Evolutionary conservation across 192 early-diverging fungal genomes (phyloP).

Genomic region (Entomortierella beljakovae): DNA sequence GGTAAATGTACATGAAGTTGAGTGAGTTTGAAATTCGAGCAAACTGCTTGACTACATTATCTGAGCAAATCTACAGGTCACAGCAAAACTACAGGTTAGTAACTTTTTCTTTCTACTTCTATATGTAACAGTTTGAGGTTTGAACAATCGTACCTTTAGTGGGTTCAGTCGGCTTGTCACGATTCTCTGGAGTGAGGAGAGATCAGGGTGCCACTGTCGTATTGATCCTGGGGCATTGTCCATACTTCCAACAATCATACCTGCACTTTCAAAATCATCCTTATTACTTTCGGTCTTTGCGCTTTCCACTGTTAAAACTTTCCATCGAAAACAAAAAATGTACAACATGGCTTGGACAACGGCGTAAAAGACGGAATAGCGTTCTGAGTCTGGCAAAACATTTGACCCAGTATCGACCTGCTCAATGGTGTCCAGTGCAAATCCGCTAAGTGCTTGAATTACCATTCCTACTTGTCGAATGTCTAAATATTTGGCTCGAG

Average conservation of each 20-base stretch:
- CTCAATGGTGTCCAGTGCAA: constrained; percentile 77
- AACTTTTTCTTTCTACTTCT: not conserved
- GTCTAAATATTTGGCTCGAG: constrained; percentile 86
- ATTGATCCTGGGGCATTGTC: constrained; percentile 10
- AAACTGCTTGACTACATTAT: constrained; percentile 88
- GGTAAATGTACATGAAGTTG: constrained; percentile 89
- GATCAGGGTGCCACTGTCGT: constrained; percentile 71
- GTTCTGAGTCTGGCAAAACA: constrained; percentile 63
- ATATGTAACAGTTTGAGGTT: not conserved
- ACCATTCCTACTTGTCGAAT: constrained; percentile 69
- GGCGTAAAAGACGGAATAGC: constrained; percentile 87
- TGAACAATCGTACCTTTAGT: constrained; percentile 65
- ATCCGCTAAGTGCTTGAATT: constrained; percentile 75
- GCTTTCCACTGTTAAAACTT: constrained; percentile 70
- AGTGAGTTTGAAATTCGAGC: constrained; percentile 80
- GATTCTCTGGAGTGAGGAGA: constrained; percentile 76
- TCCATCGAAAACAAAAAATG: constrained; percentile 96
- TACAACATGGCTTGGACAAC: constrained; percentile 92
- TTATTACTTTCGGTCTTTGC: constrained; percentile 22
- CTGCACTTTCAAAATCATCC: constrained; percentile 51
- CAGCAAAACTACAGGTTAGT: no score
- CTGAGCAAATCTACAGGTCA: constrained; percentile 73
- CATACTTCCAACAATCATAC: constrained; percentile 52
- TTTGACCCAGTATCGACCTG: constrained; percentile 62
- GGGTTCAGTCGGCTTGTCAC: constrained; percentile 85